Evolutionary conservation across 441 rosid genomes (phyloP), one percentile per base, ranked within the genome.

Genomic region (Brassica hybrid): DNA sequence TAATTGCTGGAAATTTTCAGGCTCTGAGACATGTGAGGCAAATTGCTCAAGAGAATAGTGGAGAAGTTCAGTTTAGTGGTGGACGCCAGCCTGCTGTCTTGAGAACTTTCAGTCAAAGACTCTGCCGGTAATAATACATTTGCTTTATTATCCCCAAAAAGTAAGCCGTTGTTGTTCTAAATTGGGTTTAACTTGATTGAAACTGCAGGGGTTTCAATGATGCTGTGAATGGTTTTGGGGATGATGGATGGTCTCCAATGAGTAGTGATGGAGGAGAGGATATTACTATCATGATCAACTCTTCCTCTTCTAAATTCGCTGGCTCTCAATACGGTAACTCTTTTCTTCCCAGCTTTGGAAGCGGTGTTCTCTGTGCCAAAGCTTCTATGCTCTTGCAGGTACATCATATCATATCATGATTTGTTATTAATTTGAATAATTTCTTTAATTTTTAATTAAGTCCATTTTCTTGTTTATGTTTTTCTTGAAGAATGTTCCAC

Each of bases 1-100:
- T 14, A 7, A 36, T 60, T 12, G 18, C 60, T 36, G 23, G 0
- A 1, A 57, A 36, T 4, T 13, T 16, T 56, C 83, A 94, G 98
- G 97, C 96, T 66, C 78, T 94, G 77, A 83, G 96, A 50, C 87
- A 89, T 73, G 83, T 92, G 52, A 82, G 94, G 9, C 98, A 94
- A 82, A 86, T 94, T 79, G 87, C 98, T 2, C 97, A 88, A 79
- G 98, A 92, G 86, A 82, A 90, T 18, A 90, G 88, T 67, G 98
- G 97, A 59, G 98, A 94, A 79, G 82, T 90, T 82, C 92, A 87
- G 76, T 87, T 86, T 76, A 87, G 93, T 76, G 85, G 92, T 41
- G 97, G 97, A 25, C 92, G 98, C 72, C 97, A 94, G 76, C 98
- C 98, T 61, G 94, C 93, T 13, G 97, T 92, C 71, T 80, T 94